Base-by-base conservation (phyloP, 805 yeast genomes). In the Teunomyces panamensis region DNA sequence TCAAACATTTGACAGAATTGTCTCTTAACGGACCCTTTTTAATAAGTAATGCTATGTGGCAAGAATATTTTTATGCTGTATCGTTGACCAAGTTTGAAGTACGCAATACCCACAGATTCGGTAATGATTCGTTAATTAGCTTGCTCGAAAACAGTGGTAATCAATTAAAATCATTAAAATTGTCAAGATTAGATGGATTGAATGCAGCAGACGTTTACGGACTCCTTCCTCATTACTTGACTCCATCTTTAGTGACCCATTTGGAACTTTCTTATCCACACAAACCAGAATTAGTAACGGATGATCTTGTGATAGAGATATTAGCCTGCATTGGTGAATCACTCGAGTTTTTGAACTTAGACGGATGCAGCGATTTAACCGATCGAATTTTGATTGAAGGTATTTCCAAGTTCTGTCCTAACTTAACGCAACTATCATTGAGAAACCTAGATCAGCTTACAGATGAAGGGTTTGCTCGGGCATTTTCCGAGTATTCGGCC, bases 11-110 rank as follows among this genome's bases (percentile, higher is more conserved):
- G 42, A 71, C 64, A 11, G 72, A 79, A 10, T 48, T 92, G 6
- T 69, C 77, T n/a, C 67, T 94, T 32, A 91, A 92, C 64, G 99
- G 99, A 0, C 89, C 97, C 0, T 94, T 94, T 61, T 68, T 94
- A 54, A 84, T 94, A 41, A 83, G 85, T 57, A 88, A 85, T 53
- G 67, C 65, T 0, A 73, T 83, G 47, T 94, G 99, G 99, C 80
- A 80, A 53, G 75, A 71, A 5, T 90, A 86, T 52, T 87, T 94
- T 57, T 81, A 80, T 44, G 53, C 59, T 1, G 70, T 79, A 51
- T 87, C 86, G 1, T 63, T 74, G 2, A 69, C 67, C 20, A 69
- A 71, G 39, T 80, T 94, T 54, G 84, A 84, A 51, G 62, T 94
- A 9, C 73, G 83, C 32, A 88, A 89, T 58, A 92, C 97, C 1